These are phyloP conservation scores for Hypsizygus marmoreus DNA, from an alignment of 768 basidiomycete genomes.

Conservation along the genomic window DNA sequence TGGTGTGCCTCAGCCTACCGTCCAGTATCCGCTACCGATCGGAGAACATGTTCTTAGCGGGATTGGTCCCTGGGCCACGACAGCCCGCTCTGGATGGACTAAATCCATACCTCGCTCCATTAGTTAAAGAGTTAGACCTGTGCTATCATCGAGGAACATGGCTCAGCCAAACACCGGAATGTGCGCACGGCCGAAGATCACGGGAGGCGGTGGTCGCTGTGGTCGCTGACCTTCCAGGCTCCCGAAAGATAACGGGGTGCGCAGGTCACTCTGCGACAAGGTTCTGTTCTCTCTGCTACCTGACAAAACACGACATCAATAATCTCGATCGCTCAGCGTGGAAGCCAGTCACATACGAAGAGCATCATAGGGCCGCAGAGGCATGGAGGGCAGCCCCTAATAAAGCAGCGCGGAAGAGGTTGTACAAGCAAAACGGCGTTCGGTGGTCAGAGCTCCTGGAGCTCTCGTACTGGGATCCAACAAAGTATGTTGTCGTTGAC, in stretches of 20 bases:
- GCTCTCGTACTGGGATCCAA: background rate
- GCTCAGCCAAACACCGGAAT: no score
- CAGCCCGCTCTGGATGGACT: no score
- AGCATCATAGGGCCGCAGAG: background rate
- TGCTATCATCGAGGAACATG: no score
- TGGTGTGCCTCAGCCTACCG: no score
- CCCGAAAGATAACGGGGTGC: slow-evolving; percentile 27
- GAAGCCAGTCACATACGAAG: background rate
- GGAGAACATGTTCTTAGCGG: no score
- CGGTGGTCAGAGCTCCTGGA: background rate
- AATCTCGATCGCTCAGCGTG: slow-evolving; percentile 17
- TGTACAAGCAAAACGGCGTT: background rate
- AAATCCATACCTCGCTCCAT: no score
- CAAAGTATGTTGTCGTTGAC: background rate
- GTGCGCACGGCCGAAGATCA: background rate
- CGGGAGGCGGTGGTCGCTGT: slow-evolving; percentile 25
- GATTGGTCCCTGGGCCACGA: no score
- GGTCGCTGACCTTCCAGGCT: slow-evolving; percentile 35
- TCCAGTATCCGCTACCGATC: no score
- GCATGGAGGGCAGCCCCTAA: slow-evolving; percentile 23
- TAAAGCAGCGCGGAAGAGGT: slow-evolving; percentile 2
- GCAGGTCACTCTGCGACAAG: slow-evolving; percentile 12
- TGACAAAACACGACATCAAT: slow-evolving; percentile 23
- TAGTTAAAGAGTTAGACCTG: no score
- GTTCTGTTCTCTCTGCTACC: slow-evolving; percentile 24